A percentile compares a stretch with the other conserved stretches of the same genome.
phyloP scores from a whole-genome alignment of 2,329 filamentous ascomycete genomes.

The Colletotrichum navitas region DNA sequence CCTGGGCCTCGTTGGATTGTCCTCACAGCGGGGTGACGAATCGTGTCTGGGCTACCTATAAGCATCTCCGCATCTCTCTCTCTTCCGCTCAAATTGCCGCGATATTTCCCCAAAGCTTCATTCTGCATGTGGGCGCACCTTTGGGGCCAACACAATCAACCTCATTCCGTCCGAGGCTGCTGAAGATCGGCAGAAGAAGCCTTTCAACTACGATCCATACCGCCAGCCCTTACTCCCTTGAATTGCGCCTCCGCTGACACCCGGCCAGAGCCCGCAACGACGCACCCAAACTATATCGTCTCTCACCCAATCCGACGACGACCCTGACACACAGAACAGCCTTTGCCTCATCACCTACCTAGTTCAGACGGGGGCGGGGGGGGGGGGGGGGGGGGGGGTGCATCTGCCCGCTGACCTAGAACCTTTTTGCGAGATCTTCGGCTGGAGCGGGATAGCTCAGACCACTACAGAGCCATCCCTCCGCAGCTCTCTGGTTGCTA shows the following conservation, averaged over 20 bases:
- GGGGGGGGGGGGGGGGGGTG: no score
- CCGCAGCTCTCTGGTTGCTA: not conserved
- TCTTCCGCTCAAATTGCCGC: not conserved
- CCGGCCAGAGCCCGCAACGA: no score
- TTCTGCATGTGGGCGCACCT: not conserved
- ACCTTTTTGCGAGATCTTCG: not conserved
- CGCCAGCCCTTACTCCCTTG: not conserved
- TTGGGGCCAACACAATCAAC: not conserved
- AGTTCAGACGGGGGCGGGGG: not conserved
- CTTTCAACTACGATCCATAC: not conserved
- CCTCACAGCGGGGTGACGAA: not conserved
- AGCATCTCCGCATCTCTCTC: no score
- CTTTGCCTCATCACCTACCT: not conserved
- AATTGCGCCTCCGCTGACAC: not conserved
- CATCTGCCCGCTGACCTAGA: not conserved
- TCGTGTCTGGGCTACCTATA: not conserved
- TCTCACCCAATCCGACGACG: not conserved
- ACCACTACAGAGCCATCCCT: not conserved
- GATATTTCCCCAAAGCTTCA: not conserved
- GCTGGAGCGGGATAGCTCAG: not conserved
- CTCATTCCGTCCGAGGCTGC: not conserved
- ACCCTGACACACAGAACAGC: not conserved
- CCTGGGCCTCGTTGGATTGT: not conserved
- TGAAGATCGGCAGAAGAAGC: constrained; percentile 7
- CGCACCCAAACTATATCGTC: no score